Conservation (phyloP, 2,329 filamentous ascomycete species). For the Trichoderma aggressivum region DNA sequence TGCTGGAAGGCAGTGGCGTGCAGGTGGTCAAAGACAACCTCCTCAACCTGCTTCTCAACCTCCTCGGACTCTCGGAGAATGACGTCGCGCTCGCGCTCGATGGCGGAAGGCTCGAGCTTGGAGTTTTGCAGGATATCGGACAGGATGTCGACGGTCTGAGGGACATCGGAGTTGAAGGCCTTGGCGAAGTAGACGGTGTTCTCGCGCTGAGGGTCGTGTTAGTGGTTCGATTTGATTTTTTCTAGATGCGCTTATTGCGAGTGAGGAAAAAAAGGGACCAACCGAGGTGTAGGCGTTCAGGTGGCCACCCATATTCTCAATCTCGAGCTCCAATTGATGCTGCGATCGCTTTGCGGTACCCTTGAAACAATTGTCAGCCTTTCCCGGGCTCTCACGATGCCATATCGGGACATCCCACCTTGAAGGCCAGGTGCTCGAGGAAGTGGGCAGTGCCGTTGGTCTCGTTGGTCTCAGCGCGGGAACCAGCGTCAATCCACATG, state of each 20-base stretch:
- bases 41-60: slow-evolving; percentile 99
- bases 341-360: slow-evolving; percentile 92
- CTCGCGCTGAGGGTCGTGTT: slow-evolving; percentile 64
- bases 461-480: slow-evolving; percentile 94
- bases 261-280: slow-evolving; percentile 40
- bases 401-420: slow-evolving; percentile 57
- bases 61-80: slow-evolving; percentile 98
- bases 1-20: slow-evolving; percentile 97
- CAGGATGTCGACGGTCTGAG: slow-evolving; percentile 94
- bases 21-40: slow-evolving; percentile 98
- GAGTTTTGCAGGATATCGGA: slow-evolving; percentile 99
- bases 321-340: slow-evolving; percentile 97
- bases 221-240: neutral
- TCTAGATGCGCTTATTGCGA: slow-evolving; percentile 15
- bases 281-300: slow-evolving; percentile 99
- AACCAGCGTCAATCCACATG: slow-evolving; percentile 99
- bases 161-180: slow-evolving; percentile 96
- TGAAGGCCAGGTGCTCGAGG: slow-evolving; percentile 99
- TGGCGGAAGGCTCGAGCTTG: slow-evolving; percentile 88
- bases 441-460: slow-evolving; percentile 99
- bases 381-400: neutral
- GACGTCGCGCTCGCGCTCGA: slow-evolving; percentile 97
- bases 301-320: slow-evolving; percentile 99
- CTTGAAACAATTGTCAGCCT: slow-evolving; percentile 41
- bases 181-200: slow-evolving; percentile 99